A percentile compares a stretch with the other conserved stretches of the same genome.
phyloP scores from a whole-genome alignment of 306 rosid genomes.

The Glycine tomentella region DNA sequence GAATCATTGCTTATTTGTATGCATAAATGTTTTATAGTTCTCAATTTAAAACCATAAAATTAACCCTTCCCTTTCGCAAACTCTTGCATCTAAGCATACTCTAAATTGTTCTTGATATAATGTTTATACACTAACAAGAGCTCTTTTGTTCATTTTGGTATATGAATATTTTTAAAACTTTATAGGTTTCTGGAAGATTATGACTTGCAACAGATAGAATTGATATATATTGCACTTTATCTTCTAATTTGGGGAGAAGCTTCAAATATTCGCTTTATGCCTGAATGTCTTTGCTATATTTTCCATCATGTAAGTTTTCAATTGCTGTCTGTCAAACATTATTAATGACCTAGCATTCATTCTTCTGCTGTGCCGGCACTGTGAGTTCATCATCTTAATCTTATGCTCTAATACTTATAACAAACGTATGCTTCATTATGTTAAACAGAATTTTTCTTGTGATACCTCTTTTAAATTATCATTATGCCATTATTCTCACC shows the following conservation, averaged over 20 bases:
- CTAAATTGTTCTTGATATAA: slow-evolving; percentile 33
- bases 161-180: slow-evolving; percentile 16
- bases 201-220: slow-evolving; percentile 66
- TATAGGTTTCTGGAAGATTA: slow-evolving; percentile 60
- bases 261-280: slow-evolving; percentile 97
- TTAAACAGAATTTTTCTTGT: slow-evolving; percentile 20
- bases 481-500: not conserved
- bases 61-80: not conserved
- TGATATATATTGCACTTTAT: slow-evolving; percentile 87
- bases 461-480: not conserved
- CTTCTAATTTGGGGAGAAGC: slow-evolving; percentile 99
- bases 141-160: slow-evolving; percentile 39
- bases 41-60: not conserved
- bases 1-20: not conserved
- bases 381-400: slow-evolving; percentile 21
- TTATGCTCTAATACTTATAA: slow-evolving; percentile 15
- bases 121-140: slow-evolving; percentile 40
- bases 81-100: not conserved
- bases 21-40: not conserved
- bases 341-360: slow-evolving; percentile 33
- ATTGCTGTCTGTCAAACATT: slow-evolving; percentile 24
- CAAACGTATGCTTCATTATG: not conserved
- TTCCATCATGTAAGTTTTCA: slow-evolving; percentile 81
- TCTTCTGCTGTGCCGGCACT: slow-evolving; percentile 21
- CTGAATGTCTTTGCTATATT: slow-evolving; percentile 96